Evolutionary conservation across 148 eudicot genomes (phyloP), one percentile per base, ranked within the genome.

Genomic region (Rhododendron mucronatum): DNA sequence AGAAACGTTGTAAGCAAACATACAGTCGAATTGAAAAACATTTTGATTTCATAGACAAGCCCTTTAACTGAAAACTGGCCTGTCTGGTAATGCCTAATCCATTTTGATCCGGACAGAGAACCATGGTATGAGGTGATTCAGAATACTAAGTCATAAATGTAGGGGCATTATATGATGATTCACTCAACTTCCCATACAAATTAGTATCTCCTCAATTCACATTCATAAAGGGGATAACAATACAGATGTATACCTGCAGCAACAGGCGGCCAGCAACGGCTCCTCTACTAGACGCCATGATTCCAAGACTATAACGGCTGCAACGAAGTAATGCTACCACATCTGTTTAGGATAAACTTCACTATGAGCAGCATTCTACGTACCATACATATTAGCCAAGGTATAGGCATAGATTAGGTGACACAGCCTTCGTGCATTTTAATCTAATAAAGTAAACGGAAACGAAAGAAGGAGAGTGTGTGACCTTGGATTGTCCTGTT

Each of bases 251-350:
- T 88, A 88, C 99, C 98, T 97, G 96, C 83, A 97, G 88, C 91
- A 91, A 74, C 81, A 97, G 87, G 74, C 99, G 94, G 86, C 99
- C 98, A 85, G 94, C 95, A 81, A 97, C 89, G 73, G 92, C 95
- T 73, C 99, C 99, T 93, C 98, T 94, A 78, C 96, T 93, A 48
- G 99, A 94, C 57, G 99, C 98, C 98, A 95, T 94, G 87, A 97
- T 94, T 75, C 99, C 98, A 86, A 97, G 98, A 88, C 98, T 95
- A 69, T 84, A 94, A 26, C 99, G 91, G 91, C 99, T 97, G 92
- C 99, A 97, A 35, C 92, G 94, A 88, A 97, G 95, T 92, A 97
- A 88, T 57, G 98, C 98, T 84, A 97, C 98, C 85, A 94, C 95
- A 88, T 97, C 99, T 97, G 89, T 85, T 67, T 84, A 51, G 84